Conservation (phyloP, 495 filamentous ascomycete species). For the Lasiosphaeria miniovina region DNA sequence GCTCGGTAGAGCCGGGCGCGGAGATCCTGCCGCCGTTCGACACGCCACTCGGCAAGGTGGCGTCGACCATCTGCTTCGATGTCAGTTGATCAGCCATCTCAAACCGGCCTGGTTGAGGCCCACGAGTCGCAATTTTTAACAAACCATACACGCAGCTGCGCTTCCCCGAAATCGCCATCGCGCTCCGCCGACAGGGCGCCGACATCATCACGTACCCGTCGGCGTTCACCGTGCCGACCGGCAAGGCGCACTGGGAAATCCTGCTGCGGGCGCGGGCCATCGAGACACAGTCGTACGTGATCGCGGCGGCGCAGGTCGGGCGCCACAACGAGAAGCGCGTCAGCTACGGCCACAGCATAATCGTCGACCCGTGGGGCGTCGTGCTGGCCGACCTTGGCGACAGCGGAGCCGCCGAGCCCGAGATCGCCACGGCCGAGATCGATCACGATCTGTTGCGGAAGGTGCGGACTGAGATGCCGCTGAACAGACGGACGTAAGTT, state of each 20-base stretch:
- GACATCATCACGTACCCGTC: slow-evolving; percentile 84
- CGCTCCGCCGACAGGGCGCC: slow-evolving; percentile 48
- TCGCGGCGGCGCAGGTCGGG: slow-evolving; percentile 75
- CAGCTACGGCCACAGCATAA: slow-evolving; percentile 88
- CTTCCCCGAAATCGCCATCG: slow-evolving; percentile 76
- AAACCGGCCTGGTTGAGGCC: not conserved
- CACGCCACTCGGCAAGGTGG: slow-evolving; percentile 70
- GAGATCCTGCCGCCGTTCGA: slow-evolving; percentile 59
- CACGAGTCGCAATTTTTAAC: not conserved
- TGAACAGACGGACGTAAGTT: slow-evolving; percentile 53
- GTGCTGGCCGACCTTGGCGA: slow-evolving; percentile 63
- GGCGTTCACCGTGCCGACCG: slow-evolving; percentile 87
- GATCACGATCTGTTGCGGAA: slow-evolving; percentile 44
- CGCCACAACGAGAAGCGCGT: slow-evolving; percentile 71
- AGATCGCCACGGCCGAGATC: slow-evolving; percentile 48
- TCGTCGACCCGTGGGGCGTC: slow-evolving; percentile 84
- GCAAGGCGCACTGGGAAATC: slow-evolving; percentile 78
- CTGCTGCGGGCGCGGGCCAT: slow-evolving; percentile 80
- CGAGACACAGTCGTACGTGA: slow-evolving; percentile 82
- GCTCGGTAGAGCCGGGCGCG: slow-evolving; percentile 30
- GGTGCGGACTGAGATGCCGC: slow-evolving; percentile 59
- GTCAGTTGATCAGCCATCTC: slow-evolving; percentile 30
- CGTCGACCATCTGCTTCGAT: slow-evolving; percentile 85
- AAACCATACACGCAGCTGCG: slow-evolving; percentile 40
- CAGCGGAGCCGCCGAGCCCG: slow-evolving; percentile 33